Base-by-base conservation (phyloP, 192 early-diverging fungal genomes). In the Coemansia sp. region DNA sequence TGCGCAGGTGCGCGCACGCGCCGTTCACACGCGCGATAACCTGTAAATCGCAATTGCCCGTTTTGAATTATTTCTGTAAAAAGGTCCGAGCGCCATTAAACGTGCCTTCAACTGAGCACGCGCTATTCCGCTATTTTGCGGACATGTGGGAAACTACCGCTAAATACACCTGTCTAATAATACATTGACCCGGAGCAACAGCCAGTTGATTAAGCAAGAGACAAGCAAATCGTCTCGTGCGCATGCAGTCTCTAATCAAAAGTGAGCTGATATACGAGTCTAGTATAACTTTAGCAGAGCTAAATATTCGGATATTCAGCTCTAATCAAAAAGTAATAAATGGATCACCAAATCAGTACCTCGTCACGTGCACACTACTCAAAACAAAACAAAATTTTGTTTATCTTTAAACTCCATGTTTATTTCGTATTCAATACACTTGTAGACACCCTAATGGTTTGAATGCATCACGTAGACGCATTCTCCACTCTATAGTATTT, bases 321-420 rank as follows among this genome's bases (percentile, higher is more conserved):
- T 45, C 41, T 45, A 47, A 49, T 17, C 19, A 21, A 17, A 45
- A 45, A 45, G 0, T 19, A 5, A 48, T n/a, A 2, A 48, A 2
- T 6, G 1, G 47, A 49, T 49, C 19, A 49, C 17, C 2, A 22
- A 19, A 16, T n/a, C 21, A 49, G 21, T 21, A 21, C 21, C 31
- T 8, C 8, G 1, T 49, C n/a, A 49, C 48, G 48, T 49, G 48
- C 6, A n/a, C 19, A 2, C 2, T 21, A 7, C 2, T 19, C 1
- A 49, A 49, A 49, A 49, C 48, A 49, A 49, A 49, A 49, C 48
- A 49, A 49, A 19, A 19, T 14, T 53, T 53, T 53, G 51, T 53
- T 53, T 53, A 53, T 53, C 51, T 23, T 53, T 53, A 5, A 45
- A 26, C 19, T 45, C 43, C 48, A 49, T n/a, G 48, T 22, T 49